These are phyloP conservation scores for Arthrobotrys conoides DNA, from an alignment of 2,329 filamentous ascomycete species.

Conservation along the genomic window DNA sequence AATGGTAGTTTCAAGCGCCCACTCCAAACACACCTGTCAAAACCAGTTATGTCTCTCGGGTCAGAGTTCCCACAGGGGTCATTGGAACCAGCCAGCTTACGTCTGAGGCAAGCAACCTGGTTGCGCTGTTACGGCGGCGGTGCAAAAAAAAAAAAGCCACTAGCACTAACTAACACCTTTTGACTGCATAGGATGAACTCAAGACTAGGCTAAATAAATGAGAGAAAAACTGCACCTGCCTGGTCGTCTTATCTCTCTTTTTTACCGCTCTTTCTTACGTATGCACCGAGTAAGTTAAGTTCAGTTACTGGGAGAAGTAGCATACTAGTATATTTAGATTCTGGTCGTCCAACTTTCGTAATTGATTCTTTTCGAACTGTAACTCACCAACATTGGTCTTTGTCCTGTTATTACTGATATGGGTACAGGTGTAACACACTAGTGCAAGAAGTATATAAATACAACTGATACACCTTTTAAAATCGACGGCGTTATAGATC, in stretches of 20 bases:
- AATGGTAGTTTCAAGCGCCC: conserved; percentile 14
- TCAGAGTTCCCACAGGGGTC: conserved; percentile 14
- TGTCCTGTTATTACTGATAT: too few species aligned
- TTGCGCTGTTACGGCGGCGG: background rate
- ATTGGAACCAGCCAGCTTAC: background rate
- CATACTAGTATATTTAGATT: background rate
- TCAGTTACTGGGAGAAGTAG: background rate
- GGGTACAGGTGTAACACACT: too few species aligned
- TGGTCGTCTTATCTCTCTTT: conserved; percentile 3
- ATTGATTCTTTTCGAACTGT: too few species aligned
- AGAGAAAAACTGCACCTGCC: conserved; percentile 14
- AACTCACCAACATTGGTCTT: too few species aligned
- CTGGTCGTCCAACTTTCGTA: background rate
- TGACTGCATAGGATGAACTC: too few species aligned
- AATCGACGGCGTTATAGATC: too few species aligned
- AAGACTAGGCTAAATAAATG: conserved; percentile 27
- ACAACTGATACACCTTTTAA: too few species aligned
- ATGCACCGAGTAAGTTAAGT: background rate
- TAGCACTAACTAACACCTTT: background rate
- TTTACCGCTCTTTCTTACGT: conserved; percentile 4
- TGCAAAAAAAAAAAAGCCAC: conserved; percentile 29
- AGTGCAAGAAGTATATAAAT: too few species aligned
- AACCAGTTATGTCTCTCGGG: conserved; percentile 5
- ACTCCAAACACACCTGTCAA: background rate
- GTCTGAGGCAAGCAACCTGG: background rate